A percentile compares a stretch with the other conserved stretches of the same genome.
Evolutionary conservation across 139 green algal genomes (phyloP).

Genomic region (Chlorella sp.): DNA sequence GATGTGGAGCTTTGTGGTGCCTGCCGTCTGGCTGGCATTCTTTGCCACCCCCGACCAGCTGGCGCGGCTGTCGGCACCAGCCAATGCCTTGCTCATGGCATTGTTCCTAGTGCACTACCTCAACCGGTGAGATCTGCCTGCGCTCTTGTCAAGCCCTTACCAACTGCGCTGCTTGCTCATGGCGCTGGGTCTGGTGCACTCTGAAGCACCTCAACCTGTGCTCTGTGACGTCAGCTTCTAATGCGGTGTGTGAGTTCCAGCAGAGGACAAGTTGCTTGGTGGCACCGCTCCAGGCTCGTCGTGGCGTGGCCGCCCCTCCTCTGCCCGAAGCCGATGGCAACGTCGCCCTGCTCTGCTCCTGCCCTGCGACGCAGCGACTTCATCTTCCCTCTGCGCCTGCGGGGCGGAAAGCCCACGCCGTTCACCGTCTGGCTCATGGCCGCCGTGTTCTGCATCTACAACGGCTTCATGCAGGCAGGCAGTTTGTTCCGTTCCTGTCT

Average conservation of each 20-base stretch:
- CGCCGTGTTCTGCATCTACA: constrained; percentile 74
- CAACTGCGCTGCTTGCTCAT: no score
- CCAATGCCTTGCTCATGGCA: constrained; percentile 38
- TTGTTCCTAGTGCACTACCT: constrained; percentile 58
- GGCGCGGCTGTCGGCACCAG: constrained; percentile 7
- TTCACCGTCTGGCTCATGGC: constrained; percentile 65
- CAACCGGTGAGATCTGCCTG: constrained; percentile 14
- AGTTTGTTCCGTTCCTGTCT: background rate
- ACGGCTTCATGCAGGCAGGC: constrained; percentile 75
- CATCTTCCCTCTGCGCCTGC: constrained; percentile 66
- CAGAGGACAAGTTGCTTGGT: no score
- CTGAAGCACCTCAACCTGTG: no score
- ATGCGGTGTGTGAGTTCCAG: no score
- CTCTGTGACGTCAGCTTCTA: no score
- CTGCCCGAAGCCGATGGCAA: no score
- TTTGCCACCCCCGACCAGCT: constrained; percentile 37
- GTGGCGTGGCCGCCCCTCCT: no score
- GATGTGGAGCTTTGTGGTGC: constrained; percentile 48
- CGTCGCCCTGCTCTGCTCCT: no score
- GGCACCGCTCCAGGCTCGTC: no score
- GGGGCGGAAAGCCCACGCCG: constrained; percentile 66
- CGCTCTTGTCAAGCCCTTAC: no score
- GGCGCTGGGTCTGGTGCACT: no score
- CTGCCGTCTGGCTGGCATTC: constrained; percentile 31
- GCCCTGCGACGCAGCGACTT: constrained; percentile 35